These are phyloP conservation scores for Neurospora sp. DNA, from an alignment of 495 filamentous ascomycete species.

Conservation along the genomic window DNA sequence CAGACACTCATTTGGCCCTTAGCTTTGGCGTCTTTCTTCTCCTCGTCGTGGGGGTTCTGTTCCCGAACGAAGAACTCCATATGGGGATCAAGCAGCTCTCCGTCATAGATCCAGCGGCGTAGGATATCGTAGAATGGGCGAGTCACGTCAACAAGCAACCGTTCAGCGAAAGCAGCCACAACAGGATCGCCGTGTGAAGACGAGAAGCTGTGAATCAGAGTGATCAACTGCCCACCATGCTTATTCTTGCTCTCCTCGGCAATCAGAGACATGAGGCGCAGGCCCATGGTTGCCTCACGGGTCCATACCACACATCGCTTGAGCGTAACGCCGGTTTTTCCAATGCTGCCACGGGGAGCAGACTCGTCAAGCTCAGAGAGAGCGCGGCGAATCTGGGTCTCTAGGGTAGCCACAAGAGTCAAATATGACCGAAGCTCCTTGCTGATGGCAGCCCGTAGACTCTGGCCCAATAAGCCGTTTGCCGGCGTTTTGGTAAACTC, in stretches of 20 bases:
- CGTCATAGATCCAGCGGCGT: slow-evolving; percentile 95
- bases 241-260: slow-evolving; percentile 78
- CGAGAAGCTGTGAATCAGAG: slow-evolving; percentile 85
- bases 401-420: slow-evolving; percentile 82
- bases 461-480: slow-evolving; percentile 73
- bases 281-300: slow-evolving; percentile 89
- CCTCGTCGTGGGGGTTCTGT: slow-evolving; percentile 36
- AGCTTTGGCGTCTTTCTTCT: slow-evolving; percentile 42
- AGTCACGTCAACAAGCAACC: slow-evolving; percentile 83
- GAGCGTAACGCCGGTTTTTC: slow-evolving; percentile 87
- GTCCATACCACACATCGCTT: slow-evolving; percentile 98
- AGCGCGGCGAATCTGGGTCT: slow-evolving; percentile 84
- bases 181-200: slow-evolving; percentile 92
- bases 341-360: slow-evolving; percentile 53
- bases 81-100: slow-evolving; percentile 92
- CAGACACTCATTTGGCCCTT: slow-evolving; percentile 82
- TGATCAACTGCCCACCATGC: slow-evolving; percentile 90
- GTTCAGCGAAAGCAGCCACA: slow-evolving; percentile 87
- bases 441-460: slow-evolving; percentile 79
- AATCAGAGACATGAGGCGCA: slow-evolving; percentile 88
- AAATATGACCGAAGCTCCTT: slow-evolving; percentile 83
- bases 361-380: slow-evolving; percentile 55
- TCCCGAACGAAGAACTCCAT: slow-evolving; percentile 92
- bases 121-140: slow-evolving; percentile 95
- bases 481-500: slow-evolving; percentile 64